These are phyloP conservation scores for Durusdinium trenchii DNA, from an alignment of 73 alveolate genomes.

Conservation along the genomic window DNA sequence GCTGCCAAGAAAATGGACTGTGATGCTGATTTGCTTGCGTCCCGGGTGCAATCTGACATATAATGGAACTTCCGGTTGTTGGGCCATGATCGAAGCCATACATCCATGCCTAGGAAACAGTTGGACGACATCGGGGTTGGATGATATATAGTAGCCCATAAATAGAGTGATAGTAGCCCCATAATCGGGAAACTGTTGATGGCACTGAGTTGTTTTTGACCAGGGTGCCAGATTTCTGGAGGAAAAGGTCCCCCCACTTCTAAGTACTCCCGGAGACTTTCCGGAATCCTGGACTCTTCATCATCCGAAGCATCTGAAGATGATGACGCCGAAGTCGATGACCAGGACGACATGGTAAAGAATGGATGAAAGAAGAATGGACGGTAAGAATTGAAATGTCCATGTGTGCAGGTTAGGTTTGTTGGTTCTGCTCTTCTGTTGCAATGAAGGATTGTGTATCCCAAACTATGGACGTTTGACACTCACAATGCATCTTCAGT, in stretches of 20 bases:
- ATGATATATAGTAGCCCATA: not conserved
- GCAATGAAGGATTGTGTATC: no score
- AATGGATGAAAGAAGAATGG: not conserved
- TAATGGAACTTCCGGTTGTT: not conserved
- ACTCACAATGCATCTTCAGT: not conserved
- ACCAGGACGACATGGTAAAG: not conserved
- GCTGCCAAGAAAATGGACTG: not conserved
- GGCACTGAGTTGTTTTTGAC: not conserved
- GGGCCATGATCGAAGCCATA: not conserved
- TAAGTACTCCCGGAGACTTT: not conserved
- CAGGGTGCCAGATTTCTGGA: not conserved
- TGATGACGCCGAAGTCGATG: not conserved
- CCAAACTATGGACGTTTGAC: not conserved
- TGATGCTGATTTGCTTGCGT: not conserved
- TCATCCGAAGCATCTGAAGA: not conserved
- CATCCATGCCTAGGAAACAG: not conserved
- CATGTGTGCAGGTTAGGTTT: not conserved
- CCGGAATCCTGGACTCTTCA: not conserved
- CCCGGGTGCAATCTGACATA: not conserved
- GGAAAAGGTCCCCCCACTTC: slow-evolving; percentile 6
- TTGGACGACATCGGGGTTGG: not conserved
- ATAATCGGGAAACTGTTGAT: no score
- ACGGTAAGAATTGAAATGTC: not conserved
- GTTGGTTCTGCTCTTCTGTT: not conserved
- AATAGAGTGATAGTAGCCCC: no score